phyloP scores from a whole-genome alignment of 2,329 filamentous ascomycete species.

The Exophiala lecanii-corni region DNA sequence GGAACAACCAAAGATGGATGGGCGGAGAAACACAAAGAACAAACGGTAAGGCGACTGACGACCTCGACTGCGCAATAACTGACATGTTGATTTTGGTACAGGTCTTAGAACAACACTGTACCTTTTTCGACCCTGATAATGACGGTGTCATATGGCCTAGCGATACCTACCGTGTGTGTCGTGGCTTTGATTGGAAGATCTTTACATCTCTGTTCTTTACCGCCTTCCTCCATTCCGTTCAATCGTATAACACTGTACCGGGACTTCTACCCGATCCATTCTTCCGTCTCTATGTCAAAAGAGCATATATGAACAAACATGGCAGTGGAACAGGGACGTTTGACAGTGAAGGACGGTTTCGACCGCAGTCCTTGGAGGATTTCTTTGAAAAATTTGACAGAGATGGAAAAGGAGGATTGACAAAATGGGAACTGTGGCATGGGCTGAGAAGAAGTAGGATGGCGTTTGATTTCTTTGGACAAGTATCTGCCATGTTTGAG shows the following conservation, averaged over 20 bases:
- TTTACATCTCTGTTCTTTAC: constrained; percentile 42
- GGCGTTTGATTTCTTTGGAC: constrained; percentile 41
- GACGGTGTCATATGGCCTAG: constrained; percentile 51
- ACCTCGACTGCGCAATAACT: too few species aligned
- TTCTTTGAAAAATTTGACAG: constrained; percentile 44
- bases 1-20: constrained; percentile 34
- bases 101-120: constrained; percentile 50
- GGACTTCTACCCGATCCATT: constrained; percentile 40
- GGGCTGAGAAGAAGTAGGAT: constrained; percentile 38
- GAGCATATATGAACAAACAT: constrained; percentile 40
- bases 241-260: constrained; percentile 42
- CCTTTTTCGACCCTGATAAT: constrained; percentile 48
- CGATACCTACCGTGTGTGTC: constrained; percentile 41
- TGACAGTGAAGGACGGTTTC: constrained; percentile 42
- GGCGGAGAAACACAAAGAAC: constrained; percentile 30
- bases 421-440: constrained; percentile 35
- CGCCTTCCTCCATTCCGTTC: constrained; percentile 32
- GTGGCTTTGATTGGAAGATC: constrained; percentile 27
- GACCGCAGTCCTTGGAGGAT: constrained; percentile 45
- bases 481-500: constrained; percentile 42
- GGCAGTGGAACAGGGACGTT: constrained; percentile 41
- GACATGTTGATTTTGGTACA: constrained; percentile 7
- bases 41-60: constrained; percentile 33
- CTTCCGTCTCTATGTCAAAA: constrained; percentile 37
- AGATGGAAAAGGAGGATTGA: constrained; percentile 35